These are phyloP conservation scores for Dacryopinax primogenitus DNA, from an alignment of 768 basidiomycete species.

Conservation along the genomic window DNA sequence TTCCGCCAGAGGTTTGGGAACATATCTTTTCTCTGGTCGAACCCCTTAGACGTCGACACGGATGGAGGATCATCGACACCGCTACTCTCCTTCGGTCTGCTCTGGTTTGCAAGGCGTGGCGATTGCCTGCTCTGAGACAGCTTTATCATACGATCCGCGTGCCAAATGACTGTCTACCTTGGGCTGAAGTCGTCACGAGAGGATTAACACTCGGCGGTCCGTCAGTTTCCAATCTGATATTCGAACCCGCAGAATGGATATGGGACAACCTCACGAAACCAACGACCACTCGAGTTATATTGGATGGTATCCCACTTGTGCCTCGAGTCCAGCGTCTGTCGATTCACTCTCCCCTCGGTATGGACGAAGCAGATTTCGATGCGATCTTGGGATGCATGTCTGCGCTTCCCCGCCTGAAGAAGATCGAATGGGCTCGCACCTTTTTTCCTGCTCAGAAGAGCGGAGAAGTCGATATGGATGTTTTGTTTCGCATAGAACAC, in stretches of 20 bases:
- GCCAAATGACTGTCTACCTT: neutral
- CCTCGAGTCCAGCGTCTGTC: neutral
- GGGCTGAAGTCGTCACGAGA: neutral
- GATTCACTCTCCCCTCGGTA: neutral
- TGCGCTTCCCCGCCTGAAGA: neutral
- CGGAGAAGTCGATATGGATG: neutral
- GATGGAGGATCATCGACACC: neutral
- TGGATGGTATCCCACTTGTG: neutral
- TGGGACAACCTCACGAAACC: constrained; percentile 2
- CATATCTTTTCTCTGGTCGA: neutral
- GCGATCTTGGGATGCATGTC: neutral
- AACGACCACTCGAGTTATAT: neutral
- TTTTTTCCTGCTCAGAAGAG: constrained; percentile 5
- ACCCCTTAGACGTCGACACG: neutral
- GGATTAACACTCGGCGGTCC: neutral
- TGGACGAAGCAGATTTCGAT: constrained; percentile 1
- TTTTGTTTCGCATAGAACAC: neutral
- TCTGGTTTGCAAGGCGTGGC: neutral
- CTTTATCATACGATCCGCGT: neutral
- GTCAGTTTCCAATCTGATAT: neutral
- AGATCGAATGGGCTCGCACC: constrained; percentile 2
- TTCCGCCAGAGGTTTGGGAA: constrained; percentile 5
- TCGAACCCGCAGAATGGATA: neutral
- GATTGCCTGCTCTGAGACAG: neutral
- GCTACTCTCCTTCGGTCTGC: neutral